These are phyloP conservation scores for Asclepias syriaca DNA, from an alignment of 257 asterid genomes.

Conservation along the genomic window DNA sequence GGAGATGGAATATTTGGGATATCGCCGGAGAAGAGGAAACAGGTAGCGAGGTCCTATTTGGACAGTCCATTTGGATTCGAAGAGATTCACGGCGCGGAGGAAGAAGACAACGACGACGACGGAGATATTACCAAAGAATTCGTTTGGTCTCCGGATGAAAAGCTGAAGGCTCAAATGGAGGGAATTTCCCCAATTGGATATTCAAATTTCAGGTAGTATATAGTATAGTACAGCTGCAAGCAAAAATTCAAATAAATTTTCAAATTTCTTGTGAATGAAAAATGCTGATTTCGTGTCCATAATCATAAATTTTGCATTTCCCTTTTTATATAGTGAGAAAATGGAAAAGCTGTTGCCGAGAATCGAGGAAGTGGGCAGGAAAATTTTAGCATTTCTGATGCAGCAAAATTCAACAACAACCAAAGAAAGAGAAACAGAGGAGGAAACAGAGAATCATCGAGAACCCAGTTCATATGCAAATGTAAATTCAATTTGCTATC, in stretches of 20 bases:
- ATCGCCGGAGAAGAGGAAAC: slow-evolving; percentile 44
- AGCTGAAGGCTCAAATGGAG: slow-evolving; percentile 56
- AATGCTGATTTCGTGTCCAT: too few species aligned
- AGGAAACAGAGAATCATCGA: background rate
- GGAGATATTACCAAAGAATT: slow-evolving; percentile 54
- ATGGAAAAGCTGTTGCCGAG: slow-evolving; percentile 43
- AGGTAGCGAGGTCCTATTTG: slow-evolving; percentile 34
- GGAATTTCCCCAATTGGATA: slow-evolving; percentile 70
- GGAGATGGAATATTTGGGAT: slow-evolving; percentile 53
- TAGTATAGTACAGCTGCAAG: background rate
- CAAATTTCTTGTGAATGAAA: background rate
- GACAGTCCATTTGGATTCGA: slow-evolving; percentile 69
- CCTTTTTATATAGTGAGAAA: slow-evolving; percentile 32
- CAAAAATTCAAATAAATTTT: background rate
- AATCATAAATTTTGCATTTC: too few species aligned
- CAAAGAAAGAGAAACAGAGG: background rate
- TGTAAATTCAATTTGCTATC: slow-evolving; percentile 34
- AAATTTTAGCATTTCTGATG: slow-evolving; percentile 39
- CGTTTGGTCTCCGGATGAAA: slow-evolving; percentile 61
- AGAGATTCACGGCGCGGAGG: slow-evolving; percentile 52
- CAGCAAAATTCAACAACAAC: slow-evolving; percentile 22
- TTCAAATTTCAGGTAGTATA: slow-evolving; percentile 69
- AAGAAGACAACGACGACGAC: slow-evolving; percentile 67
- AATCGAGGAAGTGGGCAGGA: slow-evolving; percentile 41
- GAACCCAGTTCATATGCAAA: slow-evolving; percentile 25